Percentiles rank a stretch among this genome's conserved stretches.
Evolutionary conservation across 345 rosid genomes (phyloP).

Genomic region (Brassica carinata): DNA sequence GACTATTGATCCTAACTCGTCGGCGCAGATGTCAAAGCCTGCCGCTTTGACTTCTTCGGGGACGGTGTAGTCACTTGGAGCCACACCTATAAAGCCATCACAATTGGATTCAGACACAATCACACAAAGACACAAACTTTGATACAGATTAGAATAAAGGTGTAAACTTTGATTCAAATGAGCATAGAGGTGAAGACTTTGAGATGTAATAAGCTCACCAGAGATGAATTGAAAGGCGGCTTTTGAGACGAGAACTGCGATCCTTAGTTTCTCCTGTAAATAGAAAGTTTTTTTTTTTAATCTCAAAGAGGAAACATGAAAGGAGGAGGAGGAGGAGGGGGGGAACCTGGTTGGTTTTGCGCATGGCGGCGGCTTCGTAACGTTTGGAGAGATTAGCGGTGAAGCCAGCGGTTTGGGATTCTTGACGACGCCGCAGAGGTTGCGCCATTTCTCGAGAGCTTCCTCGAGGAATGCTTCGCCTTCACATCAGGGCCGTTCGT

Average conservation of each 20-base stretch:
- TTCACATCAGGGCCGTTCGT: too few relatives aligned
- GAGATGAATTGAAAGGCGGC: constrained; percentile 83
- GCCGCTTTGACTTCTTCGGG: constrained; percentile 85
- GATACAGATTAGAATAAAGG: not conserved
- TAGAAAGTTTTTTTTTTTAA: constrained; percentile 33
- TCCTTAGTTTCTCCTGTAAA: constrained; percentile 77
- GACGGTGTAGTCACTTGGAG: constrained; percentile 72
- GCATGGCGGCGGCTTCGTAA: constrained; percentile 86
- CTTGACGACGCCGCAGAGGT: constrained; percentile 72
- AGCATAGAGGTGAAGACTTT: constrained; percentile 22
- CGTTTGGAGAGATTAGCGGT: constrained; percentile 91
- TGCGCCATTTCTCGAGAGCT: constrained; percentile 70
- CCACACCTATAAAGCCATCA: constrained; percentile 49
- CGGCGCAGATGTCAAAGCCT: constrained; percentile 79
- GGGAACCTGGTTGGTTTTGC: constrained; percentile 70
- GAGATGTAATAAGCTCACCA: constrained; percentile 65
- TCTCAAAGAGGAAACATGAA: constrained; percentile 36
- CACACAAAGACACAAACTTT: not conserved
- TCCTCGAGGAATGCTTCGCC: constrained; percentile 68
- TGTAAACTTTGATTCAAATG: not conserved
- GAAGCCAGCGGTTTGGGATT: constrained; percentile 85
- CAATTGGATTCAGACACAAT: not conserved
- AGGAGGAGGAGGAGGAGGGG: not conserved
- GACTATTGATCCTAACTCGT: constrained; percentile 80
- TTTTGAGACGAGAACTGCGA: constrained; percentile 90